Evolutionary conservation across 495 filamentous ascomycete species (phyloP).

Genomic region (Penicillium cosmopolitanum): DNA sequence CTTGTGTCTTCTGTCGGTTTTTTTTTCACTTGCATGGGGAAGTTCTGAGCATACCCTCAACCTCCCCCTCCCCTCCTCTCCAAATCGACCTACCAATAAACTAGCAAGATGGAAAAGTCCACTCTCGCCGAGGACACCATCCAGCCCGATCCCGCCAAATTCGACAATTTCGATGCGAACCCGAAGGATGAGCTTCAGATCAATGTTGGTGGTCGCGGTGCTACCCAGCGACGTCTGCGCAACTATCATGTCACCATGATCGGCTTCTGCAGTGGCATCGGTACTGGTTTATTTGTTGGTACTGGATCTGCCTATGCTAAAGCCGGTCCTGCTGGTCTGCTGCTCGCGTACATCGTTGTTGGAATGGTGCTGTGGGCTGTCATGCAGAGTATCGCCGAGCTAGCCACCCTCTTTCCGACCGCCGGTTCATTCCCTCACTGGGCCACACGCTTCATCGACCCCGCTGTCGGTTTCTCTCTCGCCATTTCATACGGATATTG

Average conservation of each 20-base stretch:
- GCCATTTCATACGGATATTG: slow-evolving; percentile 55
- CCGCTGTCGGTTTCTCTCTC: slow-evolving; percentile 72
- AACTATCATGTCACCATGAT: slow-evolving; percentile 48
- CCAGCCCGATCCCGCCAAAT: slow-evolving; percentile 20
- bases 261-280: slow-evolving; percentile 53
- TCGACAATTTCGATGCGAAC: slow-evolving; percentile 25
- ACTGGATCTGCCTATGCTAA: slow-evolving; percentile 68
- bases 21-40: slow-evolving; percentile 6
- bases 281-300: slow-evolving; percentile 77
- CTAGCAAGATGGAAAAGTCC: slow-evolving; percentile 21
- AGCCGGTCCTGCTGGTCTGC: slow-evolving; percentile 67
- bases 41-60: background rate
- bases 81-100: background rate
- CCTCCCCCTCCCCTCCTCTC: background rate
- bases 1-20: slow-evolving; percentile 1
- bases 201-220: slow-evolving; percentile 41
- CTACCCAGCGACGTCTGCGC: slow-evolving; percentile 39
- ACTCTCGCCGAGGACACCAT: slow-evolving; percentile 19
- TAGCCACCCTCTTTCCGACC: slow-evolving; percentile 73
- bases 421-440: slow-evolving; percentile 76
- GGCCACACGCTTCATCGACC: slow-evolving; percentile 71
- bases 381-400: slow-evolving; percentile 66
- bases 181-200: slow-evolving; percentile 38
- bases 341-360: slow-evolving; percentile 72
- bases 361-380: slow-evolving; percentile 63